Evolutionary conservation across 2,329 filamentous ascomycete species (phyloP), one percentile per base, ranked within the genome.

Genomic region (Scleromitrula shiraiana): DNA sequence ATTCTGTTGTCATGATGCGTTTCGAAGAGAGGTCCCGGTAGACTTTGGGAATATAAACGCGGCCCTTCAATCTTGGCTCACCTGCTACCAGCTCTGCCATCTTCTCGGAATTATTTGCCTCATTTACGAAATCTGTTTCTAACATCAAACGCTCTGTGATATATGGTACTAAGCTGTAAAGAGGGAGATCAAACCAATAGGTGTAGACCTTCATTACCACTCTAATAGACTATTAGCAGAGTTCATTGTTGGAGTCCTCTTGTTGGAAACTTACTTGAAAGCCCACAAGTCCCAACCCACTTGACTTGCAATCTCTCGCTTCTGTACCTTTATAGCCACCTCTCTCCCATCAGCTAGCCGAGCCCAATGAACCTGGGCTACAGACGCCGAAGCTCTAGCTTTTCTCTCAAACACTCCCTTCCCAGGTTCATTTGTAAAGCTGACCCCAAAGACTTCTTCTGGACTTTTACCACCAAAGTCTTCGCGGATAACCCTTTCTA

Each of bases 321-420:
- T 98, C 72, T 98, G 93, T 4, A 98, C 83, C 71, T 98, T 98
- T 64, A 98, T 78, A 2, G 93, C 93, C 19, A 97, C 86, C 70
- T 96, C 90, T 40, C 88, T 76, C 0, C 93, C 93, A 68, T 97
- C 91, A 3, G 80, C 69, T 49, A 97, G 67, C 51, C 83, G 74
- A 7, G 93, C 93, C 89, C 91, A 96, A 65, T 97, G 93, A 2
- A 98, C 93, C 68, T 97, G 93, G 1, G 93, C 93, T 7, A 98
- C 91, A 65, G 88, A 95, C 2, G 93, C 93, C 62, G 54, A 82
- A 46, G 59, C 85, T 73, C 73, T 79, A 64, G 71, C 86, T 66
- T 69, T 87, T 70, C 71, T 81, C 65, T 85, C 82, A 78, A 85
- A 84, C 1, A 83, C 69, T 1, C 82, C 82, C 52, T 75, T 80